Base-by-base conservation (phyloP, 495 filamentous ascomycete species). In the Podospora pseudocomata region DNA sequence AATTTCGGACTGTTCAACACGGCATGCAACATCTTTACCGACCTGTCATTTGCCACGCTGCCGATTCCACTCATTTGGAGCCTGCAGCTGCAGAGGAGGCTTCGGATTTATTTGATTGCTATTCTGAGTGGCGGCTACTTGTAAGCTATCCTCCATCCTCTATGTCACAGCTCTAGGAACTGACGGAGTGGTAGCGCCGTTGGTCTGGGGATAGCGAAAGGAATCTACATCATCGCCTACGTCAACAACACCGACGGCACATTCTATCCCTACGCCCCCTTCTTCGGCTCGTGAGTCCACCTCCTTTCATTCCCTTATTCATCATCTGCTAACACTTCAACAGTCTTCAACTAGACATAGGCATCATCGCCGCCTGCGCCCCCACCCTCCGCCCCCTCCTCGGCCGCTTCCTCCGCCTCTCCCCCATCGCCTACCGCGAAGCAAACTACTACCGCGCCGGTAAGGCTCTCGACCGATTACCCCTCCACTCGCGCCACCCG, bases 11-110 rank as follows among this genome's bases (percentile, higher is more conserved):
- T 79, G 34, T 77, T 74, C 58, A 83, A 83, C 61, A 75, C 77
- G 79, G 78, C 71, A 19, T 73, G 83, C 61, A 83, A 82, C 63
- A 83, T 83, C 44, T 62, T 77, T n/a, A 84, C 82, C 26, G 82
- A 84, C 65, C 67, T 84, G 7, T 44, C 77, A 9, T 83, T 84
- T 63, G 81, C 82, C 0, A 75, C 77, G 2, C 57, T 83, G n/a
- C 80, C 80, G 2, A 77, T 83, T 16, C 80, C 81, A 5, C 70
- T 84, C 55, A 73, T 83, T 49, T 82, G 79, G 79, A 77, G 73
- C 32, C 72, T 85, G 2, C 80, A 84, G 64, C 72, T 84, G 60
- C 79, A 80, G 61, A 68, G 68, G 5, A 72, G 78, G 5, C 75
- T 77, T 0, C 76, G 77, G 53, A n/a, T 81, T 5, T 81, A 80